Percentiles rank a stretch among this genome's conserved stretches.
Conservation (phyloP, 2,329 filamentous ascomycete species). For the Beauveria bassiana region DNA sequence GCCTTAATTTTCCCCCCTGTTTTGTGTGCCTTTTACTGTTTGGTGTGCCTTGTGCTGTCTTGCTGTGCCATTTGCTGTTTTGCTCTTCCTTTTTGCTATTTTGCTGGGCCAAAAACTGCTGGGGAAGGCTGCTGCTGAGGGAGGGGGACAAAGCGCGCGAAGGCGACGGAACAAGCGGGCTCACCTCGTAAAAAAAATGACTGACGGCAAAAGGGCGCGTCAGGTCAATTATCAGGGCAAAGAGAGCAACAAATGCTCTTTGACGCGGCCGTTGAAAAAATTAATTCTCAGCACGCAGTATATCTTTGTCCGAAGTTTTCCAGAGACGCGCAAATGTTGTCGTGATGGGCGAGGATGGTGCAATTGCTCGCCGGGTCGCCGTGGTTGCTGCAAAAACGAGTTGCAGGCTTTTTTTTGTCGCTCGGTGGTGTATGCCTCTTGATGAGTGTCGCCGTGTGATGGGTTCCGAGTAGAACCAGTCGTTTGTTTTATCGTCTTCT, state of each 20-base stretch:
- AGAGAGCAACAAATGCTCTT: not conserved
- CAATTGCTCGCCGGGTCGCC: slow-evolving; percentile 1
- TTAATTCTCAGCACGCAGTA: not conserved
- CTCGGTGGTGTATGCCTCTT: not conserved
- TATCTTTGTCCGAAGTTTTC: not conserved
- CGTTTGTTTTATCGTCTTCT: not conserved
- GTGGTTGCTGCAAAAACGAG: not conserved
- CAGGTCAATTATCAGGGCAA: not conserved
- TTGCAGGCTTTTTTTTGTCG: not conserved
- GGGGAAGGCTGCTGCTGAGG: not conserved
- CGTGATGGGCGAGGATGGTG: not conserved
- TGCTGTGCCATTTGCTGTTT: too few relatives aligned
- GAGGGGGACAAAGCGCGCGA: slow-evolving; percentile 3
- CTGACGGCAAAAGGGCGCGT: slow-evolving; percentile 1
- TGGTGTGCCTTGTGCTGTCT: too few relatives aligned
- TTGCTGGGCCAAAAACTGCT: too few relatives aligned
- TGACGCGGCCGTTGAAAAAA: not conserved
- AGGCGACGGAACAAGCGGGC: not conserved
- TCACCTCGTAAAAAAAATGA: slow-evolving; percentile 2
- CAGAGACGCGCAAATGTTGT: not conserved
- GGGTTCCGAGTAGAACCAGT: not conserved
- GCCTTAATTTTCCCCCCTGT: too few relatives aligned
- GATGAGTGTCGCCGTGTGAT: not conserved
- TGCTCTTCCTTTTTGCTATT: too few relatives aligned
- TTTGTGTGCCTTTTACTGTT: too few relatives aligned